phyloP scores from a whole-genome alignment of 2,329 filamentous ascomycete genomes.

The Drechslera avenae region DNA sequence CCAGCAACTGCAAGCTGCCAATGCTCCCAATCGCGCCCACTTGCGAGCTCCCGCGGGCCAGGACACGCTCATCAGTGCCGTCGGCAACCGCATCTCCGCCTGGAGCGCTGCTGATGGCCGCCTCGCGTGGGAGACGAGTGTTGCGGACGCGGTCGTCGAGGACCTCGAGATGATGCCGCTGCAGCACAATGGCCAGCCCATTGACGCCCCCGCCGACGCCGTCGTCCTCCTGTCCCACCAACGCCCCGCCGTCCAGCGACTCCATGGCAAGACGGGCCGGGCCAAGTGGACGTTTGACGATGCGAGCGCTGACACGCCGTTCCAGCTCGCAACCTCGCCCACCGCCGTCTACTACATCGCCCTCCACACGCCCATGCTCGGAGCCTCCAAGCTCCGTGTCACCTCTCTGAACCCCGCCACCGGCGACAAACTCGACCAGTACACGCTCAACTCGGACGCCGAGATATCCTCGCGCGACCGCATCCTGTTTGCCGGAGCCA shows the following conservation, averaged over 20 bases:
- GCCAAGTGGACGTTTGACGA: conserved; percentile 81
- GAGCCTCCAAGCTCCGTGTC: conserved; percentile 76
- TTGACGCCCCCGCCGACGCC: conserved; percentile 65
- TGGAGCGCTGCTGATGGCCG: conserved; percentile 87
- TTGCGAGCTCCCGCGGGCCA: conserved; percentile 79
- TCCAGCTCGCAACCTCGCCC: conserved; percentile 74
- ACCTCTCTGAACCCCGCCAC: conserved; percentile 73
- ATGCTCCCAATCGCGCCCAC: conserved; percentile 45
- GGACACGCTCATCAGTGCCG: conserved; percentile 74
- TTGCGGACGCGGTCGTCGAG: conserved; percentile 61
- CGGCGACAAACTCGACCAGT: conserved; percentile 73
- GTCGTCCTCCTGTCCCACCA: conserved; percentile 68
- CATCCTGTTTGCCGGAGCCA: conserved; percentile 76
- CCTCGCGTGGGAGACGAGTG: conserved; percentile 72
- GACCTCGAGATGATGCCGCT: conserved; percentile 77
- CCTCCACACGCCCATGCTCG: conserved; percentile 68
- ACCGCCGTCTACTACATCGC: conserved; percentile 77
- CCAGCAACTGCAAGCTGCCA: conserved; percentile 66
- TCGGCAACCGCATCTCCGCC: conserved; percentile 71
- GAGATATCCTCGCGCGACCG: conserved; percentile 69
- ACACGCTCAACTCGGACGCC: conserved; percentile 72
- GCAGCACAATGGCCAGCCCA: conserved; percentile 62
- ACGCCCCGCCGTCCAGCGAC: conserved; percentile 66
- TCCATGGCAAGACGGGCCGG: conserved; percentile 74
- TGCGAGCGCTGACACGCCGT: conserved; percentile 68